Conservation (phyloP, 1,139 yeast genomes). For the Geotrichum citri-aurantii region DNA sequence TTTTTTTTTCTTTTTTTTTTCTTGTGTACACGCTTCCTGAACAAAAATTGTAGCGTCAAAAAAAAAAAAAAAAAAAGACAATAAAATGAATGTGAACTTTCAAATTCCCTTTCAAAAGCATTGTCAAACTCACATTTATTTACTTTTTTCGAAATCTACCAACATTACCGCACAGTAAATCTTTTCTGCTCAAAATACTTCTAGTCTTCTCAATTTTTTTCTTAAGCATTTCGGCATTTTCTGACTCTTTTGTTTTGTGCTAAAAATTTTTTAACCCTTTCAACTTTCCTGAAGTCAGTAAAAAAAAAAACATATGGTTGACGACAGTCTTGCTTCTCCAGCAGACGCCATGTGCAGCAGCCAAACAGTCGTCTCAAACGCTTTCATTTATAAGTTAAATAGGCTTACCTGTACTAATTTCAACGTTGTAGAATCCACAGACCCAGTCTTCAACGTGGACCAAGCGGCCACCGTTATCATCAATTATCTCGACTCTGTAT, state of each 20-base stretch:
- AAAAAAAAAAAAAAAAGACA: background rate
- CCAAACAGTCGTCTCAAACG: background rate
- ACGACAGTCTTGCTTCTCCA: background rate
- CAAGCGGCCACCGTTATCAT: conserved; percentile 20
- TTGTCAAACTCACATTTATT: no score
- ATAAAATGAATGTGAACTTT: no score
- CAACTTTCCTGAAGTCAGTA: background rate
- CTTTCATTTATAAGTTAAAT: background rate
- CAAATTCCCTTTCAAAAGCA: no score
- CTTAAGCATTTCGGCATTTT: background rate
- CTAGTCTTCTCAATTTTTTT: background rate
- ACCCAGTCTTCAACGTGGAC: background rate
- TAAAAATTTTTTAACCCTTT: no score
- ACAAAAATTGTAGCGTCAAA: background rate
- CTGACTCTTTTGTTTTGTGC: background rate
- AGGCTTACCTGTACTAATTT: background rate
- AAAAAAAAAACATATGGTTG: background rate
- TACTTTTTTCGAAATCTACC: no score
- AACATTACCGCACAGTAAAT: no score
- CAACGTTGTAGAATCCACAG: background rate
- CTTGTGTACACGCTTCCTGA: background rate
- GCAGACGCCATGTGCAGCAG: background rate
- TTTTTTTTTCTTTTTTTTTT: no score
- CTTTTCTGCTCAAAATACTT: no score
- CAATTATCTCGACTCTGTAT: conserved; percentile 23